A percentile compares a stretch with the other conserved stretches of the same genome.
These are phyloP conservation scores for Bruguiera hainesii DNA, from an alignment of 441 rosid genomes.

Conservation along the genomic window DNA sequence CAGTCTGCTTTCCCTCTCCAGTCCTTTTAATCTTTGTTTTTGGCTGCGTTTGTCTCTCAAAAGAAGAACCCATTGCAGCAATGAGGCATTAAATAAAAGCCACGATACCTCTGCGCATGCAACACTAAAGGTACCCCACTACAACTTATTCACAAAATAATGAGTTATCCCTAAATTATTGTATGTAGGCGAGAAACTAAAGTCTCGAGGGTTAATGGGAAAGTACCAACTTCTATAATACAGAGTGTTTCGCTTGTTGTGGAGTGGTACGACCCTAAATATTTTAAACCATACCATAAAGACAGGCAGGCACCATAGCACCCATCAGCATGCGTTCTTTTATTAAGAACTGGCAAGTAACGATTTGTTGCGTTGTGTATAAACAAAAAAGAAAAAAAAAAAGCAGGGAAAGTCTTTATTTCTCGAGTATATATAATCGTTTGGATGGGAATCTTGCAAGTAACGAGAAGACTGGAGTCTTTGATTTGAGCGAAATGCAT, in stretches of 20 bases:
- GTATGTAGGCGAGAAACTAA: neutral
- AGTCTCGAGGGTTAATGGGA: neutral
- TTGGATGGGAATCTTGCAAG: conserved; percentile 30
- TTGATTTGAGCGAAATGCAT: conserved; percentile 29
- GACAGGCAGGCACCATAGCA: neutral
- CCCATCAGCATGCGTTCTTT: conserved; percentile 5
- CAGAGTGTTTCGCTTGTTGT: neutral
- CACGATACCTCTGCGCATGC: conserved; percentile 19
- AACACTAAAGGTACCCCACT: neutral
- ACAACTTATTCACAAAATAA: no score
- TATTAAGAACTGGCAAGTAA: neutral
- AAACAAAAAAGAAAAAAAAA: no score
- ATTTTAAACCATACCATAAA: neutral
- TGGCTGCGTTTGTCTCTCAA: conserved; percentile 20
- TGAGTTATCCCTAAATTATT: neutral
- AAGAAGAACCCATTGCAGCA: conserved; percentile 27
- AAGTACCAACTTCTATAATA: neutral
- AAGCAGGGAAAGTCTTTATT: neutral
- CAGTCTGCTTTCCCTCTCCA: neutral
- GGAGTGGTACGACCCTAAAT: neutral
- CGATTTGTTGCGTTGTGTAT: neutral
- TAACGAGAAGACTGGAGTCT: conserved; percentile 33
- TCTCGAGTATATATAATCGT: neutral
- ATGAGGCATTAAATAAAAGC: conserved; percentile 3
- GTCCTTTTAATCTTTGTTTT: neutral